These are phyloP conservation scores for Esteya vermicola DNA, from an alignment of 2,329 filamentous ascomycete species.

Conservation along the genomic window DNA sequence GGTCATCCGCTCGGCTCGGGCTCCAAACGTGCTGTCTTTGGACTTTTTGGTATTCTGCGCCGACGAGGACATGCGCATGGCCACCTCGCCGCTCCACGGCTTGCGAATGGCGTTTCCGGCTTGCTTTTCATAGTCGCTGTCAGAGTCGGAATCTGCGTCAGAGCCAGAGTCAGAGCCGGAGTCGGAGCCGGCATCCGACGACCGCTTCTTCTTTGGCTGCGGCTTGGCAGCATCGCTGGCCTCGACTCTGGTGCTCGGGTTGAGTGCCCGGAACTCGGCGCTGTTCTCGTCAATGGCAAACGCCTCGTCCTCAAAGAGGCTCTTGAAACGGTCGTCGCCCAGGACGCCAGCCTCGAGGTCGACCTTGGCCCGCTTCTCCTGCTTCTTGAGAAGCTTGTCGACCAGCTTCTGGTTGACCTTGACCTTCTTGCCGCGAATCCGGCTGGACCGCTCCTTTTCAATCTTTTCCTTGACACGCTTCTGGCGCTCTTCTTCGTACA, in stretches of 20 bases:
- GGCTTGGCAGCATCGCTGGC: slow-evolving; percentile 8
- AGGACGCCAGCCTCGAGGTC: slow-evolving; percentile 54
- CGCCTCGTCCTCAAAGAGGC: slow-evolving; percentile 83
- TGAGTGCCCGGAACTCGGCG: slow-evolving; percentile 74
- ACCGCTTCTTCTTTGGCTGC: background rate
- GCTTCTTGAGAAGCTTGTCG: slow-evolving; percentile 56
- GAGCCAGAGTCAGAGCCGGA: background rate
- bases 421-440: slow-evolving; percentile 91
- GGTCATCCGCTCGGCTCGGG: slow-evolving; percentile 32
- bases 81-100: slow-evolving; percentile 17
- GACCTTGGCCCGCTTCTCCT: slow-evolving; percentile 43
- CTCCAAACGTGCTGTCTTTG: slow-evolving; percentile 42
- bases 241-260: slow-evolving; percentile 62
- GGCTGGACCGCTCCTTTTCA: slow-evolving; percentile 87
- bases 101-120: slow-evolving; percentile 13
- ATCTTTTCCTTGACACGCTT: slow-evolving; percentile 92
- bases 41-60: slow-evolving; percentile 42
- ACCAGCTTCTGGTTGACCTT: slow-evolving; percentile 84
- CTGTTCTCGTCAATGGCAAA: slow-evolving; percentile 85
- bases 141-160: slow-evolving; percentile 19
- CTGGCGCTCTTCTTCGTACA: slow-evolving; percentile 81
- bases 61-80: slow-evolving; percentile 57
- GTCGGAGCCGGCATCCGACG: too few species aligned
- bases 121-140: slow-evolving; percentile 24
- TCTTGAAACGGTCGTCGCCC: slow-evolving; percentile 72